Base-by-base conservation (phyloP, 2,329 filamentous ascomycete species). In the Botryotinia globosa region DNA sequence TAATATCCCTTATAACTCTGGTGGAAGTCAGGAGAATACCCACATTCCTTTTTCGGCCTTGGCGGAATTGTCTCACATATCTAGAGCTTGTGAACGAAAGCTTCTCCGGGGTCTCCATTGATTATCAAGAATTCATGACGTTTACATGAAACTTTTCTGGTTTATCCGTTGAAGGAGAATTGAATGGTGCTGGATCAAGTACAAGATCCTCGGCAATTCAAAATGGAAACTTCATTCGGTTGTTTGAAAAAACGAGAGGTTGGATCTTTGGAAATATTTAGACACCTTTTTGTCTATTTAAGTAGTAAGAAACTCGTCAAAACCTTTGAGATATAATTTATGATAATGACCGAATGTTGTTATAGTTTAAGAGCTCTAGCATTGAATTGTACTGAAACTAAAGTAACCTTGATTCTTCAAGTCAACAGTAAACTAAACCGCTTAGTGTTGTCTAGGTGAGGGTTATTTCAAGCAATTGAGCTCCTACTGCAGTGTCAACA, bases 11-110 rank as follows among this genome's bases (percentile, higher is more conserved):
- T 25, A 25, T 22, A 25, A 32, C 9, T 32, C n/a, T 58, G 7
- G 29, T 18, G 37, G 66, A 68, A 25, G 66, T 58, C 66, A 58
- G 51, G 66, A 58, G 51, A 42, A 68, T 68, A 58, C 37, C 51
- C 51, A 68, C 66, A 68, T 68, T 58, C 66, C 48, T 54, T 29
- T 39, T 39, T 54, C 0, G 20, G 45, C 34, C 64, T 66, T 66
- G 64, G 45, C 64, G 8, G 14, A 14, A 14, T 29, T 54, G 25
- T 66, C 32, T 51, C 45, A 39, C 25, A 51, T 45, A n/a, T 51
- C 14, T 18, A 37, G 5, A 51, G 32, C 44, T 25, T 37, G 29
- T 7, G 42, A 29, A 34, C 2, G 2, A 32, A 25, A 32, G 4
- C 22, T 51, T 66, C 25, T 39, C 25, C 2, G 25, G 16, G 32